Conservation (phyloP, 2,329 filamentous ascomycete species). For the Cryphonectria japonica region DNA sequence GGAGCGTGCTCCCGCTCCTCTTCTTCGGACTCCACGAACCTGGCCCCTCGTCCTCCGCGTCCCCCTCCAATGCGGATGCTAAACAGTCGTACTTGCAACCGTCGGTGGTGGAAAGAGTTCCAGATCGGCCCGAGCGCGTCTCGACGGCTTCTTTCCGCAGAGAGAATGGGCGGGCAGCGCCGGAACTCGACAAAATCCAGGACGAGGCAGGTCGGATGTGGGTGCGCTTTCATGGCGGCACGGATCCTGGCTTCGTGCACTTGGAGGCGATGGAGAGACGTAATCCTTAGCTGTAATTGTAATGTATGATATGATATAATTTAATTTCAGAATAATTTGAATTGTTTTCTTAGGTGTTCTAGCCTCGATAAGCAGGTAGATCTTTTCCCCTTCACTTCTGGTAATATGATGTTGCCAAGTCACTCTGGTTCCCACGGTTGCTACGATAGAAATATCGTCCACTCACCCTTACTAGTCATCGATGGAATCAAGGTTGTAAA, state of each 20-base stretch:
- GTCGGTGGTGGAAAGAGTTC: neutral
- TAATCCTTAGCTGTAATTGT: neutral
- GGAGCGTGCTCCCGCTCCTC: constrained; percentile 28
- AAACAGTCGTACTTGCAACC: neutral
- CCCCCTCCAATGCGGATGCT: neutral
- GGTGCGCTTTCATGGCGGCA: constrained; percentile 27
- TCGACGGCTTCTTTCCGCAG: constrained; percentile 5
- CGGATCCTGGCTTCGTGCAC: constrained; percentile 20
- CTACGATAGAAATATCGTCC: too few species aligned
- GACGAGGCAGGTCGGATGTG: constrained; percentile 25
- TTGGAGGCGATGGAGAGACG: constrained; percentile 3
- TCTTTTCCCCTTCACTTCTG: too few species aligned
- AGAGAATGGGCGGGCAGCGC: constrained; percentile 20
- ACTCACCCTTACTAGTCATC: too few species aligned
- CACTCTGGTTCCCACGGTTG: too few species aligned
- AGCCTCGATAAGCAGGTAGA: too few species aligned
- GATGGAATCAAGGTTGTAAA: too few species aligned
- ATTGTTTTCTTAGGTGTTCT: too few species aligned
- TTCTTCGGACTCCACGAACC: constrained; percentile 27
- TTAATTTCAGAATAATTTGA: too few species aligned
- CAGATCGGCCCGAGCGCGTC: neutral
- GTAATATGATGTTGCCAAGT: too few species aligned
- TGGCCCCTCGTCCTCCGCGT: neutral
- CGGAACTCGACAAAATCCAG: constrained; percentile 23
- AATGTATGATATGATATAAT: too few species aligned